Base-by-base conservation (phyloP, 169 alveolate genomes). In the Toxoplasma gondii region DNA sequence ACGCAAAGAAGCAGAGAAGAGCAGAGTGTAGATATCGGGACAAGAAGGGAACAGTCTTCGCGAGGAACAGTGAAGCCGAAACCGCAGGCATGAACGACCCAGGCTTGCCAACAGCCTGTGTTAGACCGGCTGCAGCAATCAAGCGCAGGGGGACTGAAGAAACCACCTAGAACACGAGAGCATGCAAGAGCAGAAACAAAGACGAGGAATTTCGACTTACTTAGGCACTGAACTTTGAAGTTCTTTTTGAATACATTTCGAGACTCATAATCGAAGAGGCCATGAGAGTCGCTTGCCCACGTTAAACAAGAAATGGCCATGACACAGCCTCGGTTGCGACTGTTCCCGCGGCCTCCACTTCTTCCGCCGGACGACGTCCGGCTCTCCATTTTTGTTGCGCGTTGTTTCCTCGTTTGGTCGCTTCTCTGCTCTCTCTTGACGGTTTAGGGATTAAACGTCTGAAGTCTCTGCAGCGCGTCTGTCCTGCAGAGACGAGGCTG, bases 261-360 rank as follows among this genome's bases (percentile, higher is more conserved):
- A 22, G 98, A 97, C 94, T 98, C 99, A 94, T 98, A 98, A 96
- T 98, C 99, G 95, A 98, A 98, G 74, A 98, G 97, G 91, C 98
- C 99, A 93, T 98, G 99, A 88, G 98, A 96, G 96, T 98, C 99
- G 86, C 99, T 96, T 31, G 97, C 95, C 99, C 99, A 98, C 38
- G 99, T 98, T 22, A 74, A 19, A 38, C 90, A 67, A 24, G 38
- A 44, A 1, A 94, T 39, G 27, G 67, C 39, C 90, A 94, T n/a
- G n/a, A 78, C 22, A 19, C n/a, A 92, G 10, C 87, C 93, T 27
- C 92, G 31, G 44, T 36, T 74, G 22, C 84, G 84, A n/a, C 84
- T 74, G 84, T n/a, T 74, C n/a, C 84, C 27, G 84, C 84, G 24
- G 9, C 84, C 84, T 74, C 44, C 84, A 36, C 84, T 36, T 22